phyloP scores from a whole-genome alignment of 2,329 filamentous ascomycete species.

The Aureobasidium pullulans region DNA sequence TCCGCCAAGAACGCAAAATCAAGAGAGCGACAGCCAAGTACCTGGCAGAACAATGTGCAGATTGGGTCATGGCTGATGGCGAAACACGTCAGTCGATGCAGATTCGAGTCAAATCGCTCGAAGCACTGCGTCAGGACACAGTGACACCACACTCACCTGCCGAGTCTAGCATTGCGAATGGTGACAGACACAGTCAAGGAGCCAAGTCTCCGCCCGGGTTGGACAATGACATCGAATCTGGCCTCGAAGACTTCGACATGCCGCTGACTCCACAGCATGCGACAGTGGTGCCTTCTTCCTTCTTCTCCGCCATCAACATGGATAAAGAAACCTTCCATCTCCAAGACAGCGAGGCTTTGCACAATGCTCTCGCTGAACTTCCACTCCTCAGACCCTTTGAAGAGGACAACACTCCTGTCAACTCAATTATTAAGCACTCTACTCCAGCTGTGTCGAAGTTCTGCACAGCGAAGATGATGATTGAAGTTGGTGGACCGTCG shows the following conservation, averaged over 20 bases:
- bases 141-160: conserved; percentile 20
- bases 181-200: conserved; percentile 6
- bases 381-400: conserved; percentile 68
- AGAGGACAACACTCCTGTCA: conserved; percentile 41
- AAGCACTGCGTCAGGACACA: conserved; percentile 18
- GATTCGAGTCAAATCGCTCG: conserved; percentile 46
- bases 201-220: conserved; percentile 12
- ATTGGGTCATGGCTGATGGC: conserved; percentile 62
- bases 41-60: conserved; percentile 73
- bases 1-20: conserved; percentile 89
- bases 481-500: conserved; percentile 58
- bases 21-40: conserved; percentile 75
- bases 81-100: conserved; percentile 63
- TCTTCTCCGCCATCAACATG: conserved; percentile 16
- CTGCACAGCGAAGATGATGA: conserved; percentile 69
- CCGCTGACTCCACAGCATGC: conserved; percentile 15
- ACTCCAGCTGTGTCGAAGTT: conserved; percentile 81
- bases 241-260: conserved; percentile 10
- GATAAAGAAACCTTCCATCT: conserved; percentile 11
- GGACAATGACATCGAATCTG: conserved; percentile 10
- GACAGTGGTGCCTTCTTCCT: conserved; percentile 12
- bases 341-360: conserved; percentile 15
- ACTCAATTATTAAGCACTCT: conserved; percentile 30
- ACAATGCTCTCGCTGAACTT: conserved; percentile 66
- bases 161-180: conserved; percentile 13